Evolutionary conservation across 495 filamentous ascomycete species (phyloP).

Genomic region (Trichoderma erinaceum): DNA sequence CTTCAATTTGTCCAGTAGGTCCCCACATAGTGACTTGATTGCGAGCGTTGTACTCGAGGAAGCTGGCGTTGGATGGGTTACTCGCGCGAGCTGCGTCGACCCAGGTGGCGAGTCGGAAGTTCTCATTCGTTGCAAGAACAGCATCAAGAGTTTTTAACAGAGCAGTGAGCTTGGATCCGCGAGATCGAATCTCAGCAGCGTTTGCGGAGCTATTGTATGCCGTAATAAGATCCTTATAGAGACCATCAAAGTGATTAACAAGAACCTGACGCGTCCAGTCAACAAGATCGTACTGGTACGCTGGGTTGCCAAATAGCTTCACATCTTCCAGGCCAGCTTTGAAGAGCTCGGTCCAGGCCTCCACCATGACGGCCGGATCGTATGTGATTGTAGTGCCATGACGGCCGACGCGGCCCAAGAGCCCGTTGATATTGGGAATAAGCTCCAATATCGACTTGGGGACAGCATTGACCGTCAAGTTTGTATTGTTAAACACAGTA

Average conservation of each 20-base stretch:
- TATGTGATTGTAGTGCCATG: slow-evolving; percentile 43
- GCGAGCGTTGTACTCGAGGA: slow-evolving; percentile 46
- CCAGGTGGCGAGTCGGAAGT: slow-evolving; percentile 43
- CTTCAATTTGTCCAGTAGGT: slow-evolving; percentile 42
- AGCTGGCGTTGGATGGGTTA: slow-evolving; percentile 30
- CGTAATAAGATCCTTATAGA: slow-evolving; percentile 35
- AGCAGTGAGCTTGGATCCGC: slow-evolving; percentile 28
- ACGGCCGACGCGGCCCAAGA: slow-evolving; percentile 35
- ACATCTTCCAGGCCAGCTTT: slow-evolving; percentile 31
- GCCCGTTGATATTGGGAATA: slow-evolving; percentile 33
- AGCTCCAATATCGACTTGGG: slow-evolving; percentile 45
- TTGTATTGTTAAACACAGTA: slow-evolving; percentile 48
- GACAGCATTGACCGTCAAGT: slow-evolving; percentile 37
- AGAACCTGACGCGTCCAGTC: slow-evolving; percentile 49
- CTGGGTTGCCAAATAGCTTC: slow-evolving; percentile 38
- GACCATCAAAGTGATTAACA: slow-evolving; percentile 39
- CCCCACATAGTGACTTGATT: slow-evolving; percentile 53
- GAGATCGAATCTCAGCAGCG: slow-evolving; percentile 18
- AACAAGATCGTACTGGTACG: slow-evolving; percentile 45
- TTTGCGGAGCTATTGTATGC: slow-evolving; percentile 27
- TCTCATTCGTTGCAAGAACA: slow-evolving; percentile 39
- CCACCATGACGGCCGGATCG: slow-evolving; percentile 33
- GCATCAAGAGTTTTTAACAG: slow-evolving; percentile 37
- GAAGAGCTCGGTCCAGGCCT: slow-evolving; percentile 38
- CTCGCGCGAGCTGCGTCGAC: slow-evolving; percentile 35